Conservation (phyloP, 2,329 filamentous ascomycete species). For the Metarhizium rileyi region DNA sequence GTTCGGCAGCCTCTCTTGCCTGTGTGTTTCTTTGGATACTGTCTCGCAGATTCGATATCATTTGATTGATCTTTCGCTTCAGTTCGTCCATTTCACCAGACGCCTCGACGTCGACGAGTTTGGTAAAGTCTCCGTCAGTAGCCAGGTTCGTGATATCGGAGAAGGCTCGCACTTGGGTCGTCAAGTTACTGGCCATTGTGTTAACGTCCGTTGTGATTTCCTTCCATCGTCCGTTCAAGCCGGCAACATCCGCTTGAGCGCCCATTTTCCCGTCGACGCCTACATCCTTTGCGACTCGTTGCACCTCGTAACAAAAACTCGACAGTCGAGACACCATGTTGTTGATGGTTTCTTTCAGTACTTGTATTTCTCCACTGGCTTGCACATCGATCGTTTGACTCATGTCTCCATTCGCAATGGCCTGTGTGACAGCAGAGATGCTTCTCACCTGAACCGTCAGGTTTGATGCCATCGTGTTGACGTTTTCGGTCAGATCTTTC, state of each 20-base stretch:
- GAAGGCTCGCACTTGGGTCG: conserved; percentile 94
- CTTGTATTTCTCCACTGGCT: conserved; percentile 87
- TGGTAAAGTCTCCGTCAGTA: conserved; percentile 93
- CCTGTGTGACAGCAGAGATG: conserved; percentile 89
- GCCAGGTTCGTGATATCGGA: conserved; percentile 97
- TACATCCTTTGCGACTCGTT: conserved; percentile 91
- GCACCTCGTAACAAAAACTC: conserved; percentile 92
- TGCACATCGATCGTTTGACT: conserved; percentile 93
- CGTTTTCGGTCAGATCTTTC: conserved; percentile 91
- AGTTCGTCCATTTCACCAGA: conserved; percentile 99
- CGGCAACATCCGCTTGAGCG: conserved; percentile 88
- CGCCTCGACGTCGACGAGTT: conserved; percentile 91
- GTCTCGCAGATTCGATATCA: conserved; percentile 92
- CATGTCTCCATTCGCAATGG: conserved; percentile 92
- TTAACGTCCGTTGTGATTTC: conserved; percentile 97
- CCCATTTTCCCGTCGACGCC: conserved; percentile 98
- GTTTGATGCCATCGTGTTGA: conserved; percentile 67
- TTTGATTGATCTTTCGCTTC: conserved; percentile 98
- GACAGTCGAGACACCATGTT: conserved; percentile 96
- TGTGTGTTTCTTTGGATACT: conserved; percentile 95
- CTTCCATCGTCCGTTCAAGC: conserved; percentile 91
- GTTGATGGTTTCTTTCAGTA: conserved; percentile 93
- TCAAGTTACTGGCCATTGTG: conserved; percentile 73
- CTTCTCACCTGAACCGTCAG: conserved; percentile 70
- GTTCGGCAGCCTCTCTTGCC: conserved; percentile 87